Percentiles rank a stretch among this genome's conserved stretches.
These are phyloP conservation scores for Phytopythium litorale DNA, from an alignment of 352 stramenopile genomes.

Conservation along the genomic window DNA sequence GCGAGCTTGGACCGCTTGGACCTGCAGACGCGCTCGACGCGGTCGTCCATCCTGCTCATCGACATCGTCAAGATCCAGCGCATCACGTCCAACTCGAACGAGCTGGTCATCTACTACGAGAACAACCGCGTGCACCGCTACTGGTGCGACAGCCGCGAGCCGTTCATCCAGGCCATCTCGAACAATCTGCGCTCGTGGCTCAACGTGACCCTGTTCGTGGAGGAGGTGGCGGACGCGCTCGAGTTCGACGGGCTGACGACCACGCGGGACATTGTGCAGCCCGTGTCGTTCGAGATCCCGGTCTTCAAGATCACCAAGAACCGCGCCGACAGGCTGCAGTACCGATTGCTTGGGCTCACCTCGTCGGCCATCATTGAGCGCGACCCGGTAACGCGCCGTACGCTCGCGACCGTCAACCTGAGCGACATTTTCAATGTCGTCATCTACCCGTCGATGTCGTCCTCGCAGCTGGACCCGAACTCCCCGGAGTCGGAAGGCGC, in stretches of 20 bases:
- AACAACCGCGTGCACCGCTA: constrained; percentile 88
- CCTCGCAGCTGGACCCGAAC: constrained; percentile 36
- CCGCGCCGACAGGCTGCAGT: constrained; percentile 57
- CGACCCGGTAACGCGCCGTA: constrained; percentile 67
- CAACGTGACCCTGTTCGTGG: constrained; percentile 73
- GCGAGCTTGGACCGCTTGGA: constrained; percentile 78
- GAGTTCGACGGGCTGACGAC: constrained; percentile 82
- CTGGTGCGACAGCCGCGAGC: constrained; percentile 81
- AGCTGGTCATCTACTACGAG: constrained; percentile 81
- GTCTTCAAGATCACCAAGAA: constrained; percentile 87
- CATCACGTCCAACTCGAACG: constrained; percentile 80
- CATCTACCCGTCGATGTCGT: constrained; percentile 81
- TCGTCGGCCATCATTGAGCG: constrained; percentile 68
- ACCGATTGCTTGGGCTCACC: constrained; percentile 70
- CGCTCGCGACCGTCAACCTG: constrained; percentile 54
- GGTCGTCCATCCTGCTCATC: constrained; percentile 83
- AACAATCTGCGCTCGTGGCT: constrained; percentile 88
- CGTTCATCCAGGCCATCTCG: constrained; percentile 82
- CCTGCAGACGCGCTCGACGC: constrained; percentile 48
- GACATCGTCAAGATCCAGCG: constrained; percentile 89
- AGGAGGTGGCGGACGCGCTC: constrained; percentile 80
- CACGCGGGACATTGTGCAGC: constrained; percentile 73
- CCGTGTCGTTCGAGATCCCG: constrained; percentile 80
- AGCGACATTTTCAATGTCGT: constrained; percentile 87
- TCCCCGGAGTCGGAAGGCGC: constrained; percentile 43